Evolutionary conservation across 164 flowering plant genomes (phyloP), one percentile per base, ranked within the genome.

Genomic region (Nelumbo lutea): DNA sequence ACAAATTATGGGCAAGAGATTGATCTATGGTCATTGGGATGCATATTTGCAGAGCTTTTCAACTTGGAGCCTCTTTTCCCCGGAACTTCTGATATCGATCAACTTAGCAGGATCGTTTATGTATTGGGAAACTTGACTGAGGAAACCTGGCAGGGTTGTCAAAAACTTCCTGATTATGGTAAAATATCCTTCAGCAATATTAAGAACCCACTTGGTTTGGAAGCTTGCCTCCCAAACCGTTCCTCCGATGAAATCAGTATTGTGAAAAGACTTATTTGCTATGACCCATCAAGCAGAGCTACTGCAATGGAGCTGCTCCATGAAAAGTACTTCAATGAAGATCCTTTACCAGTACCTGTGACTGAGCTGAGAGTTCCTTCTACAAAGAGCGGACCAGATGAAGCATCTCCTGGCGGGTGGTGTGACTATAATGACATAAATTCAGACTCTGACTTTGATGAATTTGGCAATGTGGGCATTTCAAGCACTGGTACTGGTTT

Each of bases 1-100:
- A 83, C 79, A 27, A 64, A 72, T 75, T 96, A 96, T 68, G 93
- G 96, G 8, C 75, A 74, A 8, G 96, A 89, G 81, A 76, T 96
- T 15, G 98, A 96, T 73, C 76, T 96, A 9, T 93, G 98, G 99
- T 89, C 98, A 44, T 68, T 93, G 57, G 99, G 99, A 41, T 96
- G 98, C 80, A 86, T 91, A 64, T 89, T 93, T 66, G 88, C 95
- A 0, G 98, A 96, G 86, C 93, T 96, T 61, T 64, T 96, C 27
- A 83, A 77, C 15, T 82, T 92, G 11, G 82, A 90, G 65, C 96
- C 98, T 59, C 84, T 92, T 45, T 95, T 95, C 67, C 96, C 98
- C 0, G 99, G 99, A 58, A 79, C 78, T 66, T 85, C 97, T 15
- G 98, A 95, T 80, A 92, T 95, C 59, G 98, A 95, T 82, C 99